These are phyloP conservation scores for Mycosarcoma maydis DNA, from an alignment of 1,284 basidiomycete genomes.

Conservation along the genomic window DNA sequence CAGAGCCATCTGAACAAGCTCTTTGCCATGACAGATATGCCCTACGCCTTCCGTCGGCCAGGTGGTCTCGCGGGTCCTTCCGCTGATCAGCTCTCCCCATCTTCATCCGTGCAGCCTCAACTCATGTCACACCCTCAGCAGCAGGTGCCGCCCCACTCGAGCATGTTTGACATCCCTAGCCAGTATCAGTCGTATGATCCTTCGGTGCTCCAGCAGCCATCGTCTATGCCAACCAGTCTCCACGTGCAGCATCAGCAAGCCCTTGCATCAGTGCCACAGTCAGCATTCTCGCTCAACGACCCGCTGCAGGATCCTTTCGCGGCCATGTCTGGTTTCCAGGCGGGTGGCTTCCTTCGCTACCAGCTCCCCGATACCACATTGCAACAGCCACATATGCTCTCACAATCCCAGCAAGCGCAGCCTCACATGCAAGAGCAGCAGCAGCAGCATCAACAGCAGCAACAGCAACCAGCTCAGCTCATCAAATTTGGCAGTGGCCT, in stretches of 20 bases:
- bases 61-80: conserved; percentile 41
- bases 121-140: conserved; percentile 4
- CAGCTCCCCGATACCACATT: conserved; percentile 9
- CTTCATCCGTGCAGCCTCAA: conserved; percentile 9
- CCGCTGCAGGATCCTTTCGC: conserved; percentile 20
- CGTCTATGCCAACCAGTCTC: conserved; percentile 1
- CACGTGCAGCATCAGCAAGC: conserved; percentile 13
- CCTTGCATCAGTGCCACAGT: conserved; percentile 7
- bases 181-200: conserved; percentile 31
- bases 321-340: conserved; percentile 12
- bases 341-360: conserved; percentile 26
- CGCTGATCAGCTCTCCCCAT: conserved; percentile 8
- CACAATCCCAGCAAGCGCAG: conserved; percentile 3
- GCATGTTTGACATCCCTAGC: conserved; percentile 22
- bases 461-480: conserved; percentile 6
- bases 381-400: conserved; percentile 15
- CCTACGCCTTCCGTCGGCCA: conserved; percentile 50
- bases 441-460: conserved; percentile 5
- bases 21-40: conserved; percentile 55
- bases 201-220: conserved; percentile 25
- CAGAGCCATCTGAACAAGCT: conserved; percentile 56
- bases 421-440: conserved; percentile 3
- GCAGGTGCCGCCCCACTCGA: conserved; percentile 24
- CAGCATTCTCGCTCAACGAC: conserved; percentile 9
- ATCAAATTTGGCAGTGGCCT: background rate